Evolutionary conservation across 805 yeast genomes (phyloP).

Genomic region (Candida mattraensis): DNA sequence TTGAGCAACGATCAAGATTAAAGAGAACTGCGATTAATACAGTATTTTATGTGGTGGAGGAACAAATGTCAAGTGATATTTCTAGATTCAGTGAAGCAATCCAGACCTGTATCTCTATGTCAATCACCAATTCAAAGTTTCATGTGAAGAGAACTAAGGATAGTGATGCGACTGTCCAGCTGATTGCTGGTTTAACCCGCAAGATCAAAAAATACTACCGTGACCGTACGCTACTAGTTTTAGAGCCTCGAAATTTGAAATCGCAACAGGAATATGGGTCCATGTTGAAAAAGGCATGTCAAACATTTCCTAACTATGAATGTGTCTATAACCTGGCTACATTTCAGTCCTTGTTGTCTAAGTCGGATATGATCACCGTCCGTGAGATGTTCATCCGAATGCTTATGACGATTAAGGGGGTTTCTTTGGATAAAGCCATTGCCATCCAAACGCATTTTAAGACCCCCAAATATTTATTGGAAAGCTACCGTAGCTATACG

Average conservation of each 20-base stretch:
- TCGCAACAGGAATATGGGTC: constrained; percentile 51
- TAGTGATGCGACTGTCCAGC: constrained; percentile 72
- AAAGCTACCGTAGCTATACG: constrained; percentile 39
- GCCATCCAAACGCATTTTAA: constrained; percentile 68
- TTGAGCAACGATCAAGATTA: constrained; percentile 82
- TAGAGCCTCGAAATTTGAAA: constrained; percentile 49
- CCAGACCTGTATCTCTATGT: constrained; percentile 72
- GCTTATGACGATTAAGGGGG: constrained; percentile 78
- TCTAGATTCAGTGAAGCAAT: constrained; percentile 60
- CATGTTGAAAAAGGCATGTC: constrained; percentile 43
- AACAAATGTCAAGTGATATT: constrained; percentile 48
- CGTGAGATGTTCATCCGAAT: constrained; percentile 73
- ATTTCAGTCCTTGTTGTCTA: constrained; percentile 69
- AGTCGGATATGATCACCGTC: constrained; percentile 67
- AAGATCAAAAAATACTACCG: constrained; percentile 42
- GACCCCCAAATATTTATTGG: constrained; percentile 65
- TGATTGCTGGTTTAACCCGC: constrained; percentile 50
- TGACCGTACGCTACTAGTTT: constrained; percentile 43
- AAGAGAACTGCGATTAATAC: constrained; percentile 65
- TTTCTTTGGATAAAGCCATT: constrained; percentile 82
- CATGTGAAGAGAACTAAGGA: constrained; percentile 66
- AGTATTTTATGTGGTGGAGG: constrained; percentile 80
- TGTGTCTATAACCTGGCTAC: constrained; percentile 49
- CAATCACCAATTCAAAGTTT: constrained; percentile 65
- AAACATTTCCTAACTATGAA: constrained; percentile 26